These are phyloP conservation scores for Thielaviopsis populi DNA, from an alignment of 2,329 filamentous ascomycete genomes.

Conservation along the genomic window DNA sequence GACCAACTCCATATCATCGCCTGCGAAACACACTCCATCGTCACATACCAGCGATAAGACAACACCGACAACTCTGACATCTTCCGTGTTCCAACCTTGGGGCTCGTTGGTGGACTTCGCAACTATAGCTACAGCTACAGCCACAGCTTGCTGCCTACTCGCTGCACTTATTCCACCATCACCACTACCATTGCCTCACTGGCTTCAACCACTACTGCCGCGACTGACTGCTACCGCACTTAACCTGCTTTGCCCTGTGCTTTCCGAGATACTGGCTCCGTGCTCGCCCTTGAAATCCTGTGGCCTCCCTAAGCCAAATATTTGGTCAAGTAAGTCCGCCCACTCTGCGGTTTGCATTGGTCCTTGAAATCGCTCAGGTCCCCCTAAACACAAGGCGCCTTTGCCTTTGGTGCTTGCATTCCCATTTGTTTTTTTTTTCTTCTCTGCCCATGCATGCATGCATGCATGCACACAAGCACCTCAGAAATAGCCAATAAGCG, in stretches of 20 bases:
- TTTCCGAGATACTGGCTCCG: neutral
- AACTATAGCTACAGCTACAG: neutral
- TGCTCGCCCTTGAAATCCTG: slow-evolving; percentile 4
- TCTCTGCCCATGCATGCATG: neutral
- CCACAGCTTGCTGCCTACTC: neutral
- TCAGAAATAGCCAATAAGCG: neutral
- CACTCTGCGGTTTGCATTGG: neutral
- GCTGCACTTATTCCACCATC: neutral
- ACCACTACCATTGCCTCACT: neutral
- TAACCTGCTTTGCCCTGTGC: neutral
- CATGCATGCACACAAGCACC: neutral
- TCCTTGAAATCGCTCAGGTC: neutral
- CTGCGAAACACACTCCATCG: neutral
- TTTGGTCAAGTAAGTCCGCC: neutral
- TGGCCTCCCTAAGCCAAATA: neutral
- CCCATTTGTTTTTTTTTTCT: neutral
- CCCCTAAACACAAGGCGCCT: neutral
- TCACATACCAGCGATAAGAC: neutral
- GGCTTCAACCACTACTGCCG: neutral
- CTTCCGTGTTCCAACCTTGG: neutral
- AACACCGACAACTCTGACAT: neutral
- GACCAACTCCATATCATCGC: neutral
- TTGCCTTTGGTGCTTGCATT: neutral
- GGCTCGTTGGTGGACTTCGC: neutral
- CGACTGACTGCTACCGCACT: neutral